These are phyloP conservation scores for Fraxinus cuspidata DNA, from an alignment of 257 asterid genomes.

Conservation along the genomic window DNA sequence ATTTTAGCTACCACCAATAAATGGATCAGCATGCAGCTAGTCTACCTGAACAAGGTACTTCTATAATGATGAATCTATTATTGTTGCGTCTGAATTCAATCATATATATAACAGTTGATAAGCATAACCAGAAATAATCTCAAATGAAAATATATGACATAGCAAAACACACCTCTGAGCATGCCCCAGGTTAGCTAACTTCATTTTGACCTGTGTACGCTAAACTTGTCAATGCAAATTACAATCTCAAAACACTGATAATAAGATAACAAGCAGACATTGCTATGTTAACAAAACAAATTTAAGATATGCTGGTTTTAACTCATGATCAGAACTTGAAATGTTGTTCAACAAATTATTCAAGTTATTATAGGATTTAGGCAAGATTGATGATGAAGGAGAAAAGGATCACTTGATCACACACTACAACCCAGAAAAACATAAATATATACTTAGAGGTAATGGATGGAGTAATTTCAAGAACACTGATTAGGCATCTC, in stretches of 20 bases:
- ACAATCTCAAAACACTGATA: constrained; percentile 16
- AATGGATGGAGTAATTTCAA: not conserved
- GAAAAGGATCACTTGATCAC: not conserved
- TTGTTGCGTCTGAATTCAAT: not conserved
- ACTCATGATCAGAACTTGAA: not conserved
- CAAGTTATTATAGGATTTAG: not conserved
- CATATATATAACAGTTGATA: not conserved
- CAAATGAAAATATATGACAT: not conserved
- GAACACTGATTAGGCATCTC: not conserved
- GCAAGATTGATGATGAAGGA: not conserved
- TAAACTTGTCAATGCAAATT: constrained; percentile 28
- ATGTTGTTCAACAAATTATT: not conserved
- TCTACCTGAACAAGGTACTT: constrained; percentile 13
- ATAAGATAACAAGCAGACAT: constrained; percentile 3
- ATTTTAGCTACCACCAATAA: constrained; percentile 9
- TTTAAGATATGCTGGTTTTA: not conserved
- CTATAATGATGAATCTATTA: constrained; percentile 6
- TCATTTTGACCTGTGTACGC: constrained; percentile 75
- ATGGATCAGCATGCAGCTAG: not conserved
- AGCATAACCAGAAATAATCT: not conserved
- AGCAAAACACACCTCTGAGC: constrained; percentile 67
- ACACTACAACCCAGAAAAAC: not conserved
- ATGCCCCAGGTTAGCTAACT: constrained; percentile 77
- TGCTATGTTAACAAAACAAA: not conserved
- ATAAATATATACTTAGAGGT: not conserved